Evolutionary conservation across 129 eudicot genomes (phyloP), one percentile per base, ranked within the genome.

Genomic region (Centella asiatica): DNA sequence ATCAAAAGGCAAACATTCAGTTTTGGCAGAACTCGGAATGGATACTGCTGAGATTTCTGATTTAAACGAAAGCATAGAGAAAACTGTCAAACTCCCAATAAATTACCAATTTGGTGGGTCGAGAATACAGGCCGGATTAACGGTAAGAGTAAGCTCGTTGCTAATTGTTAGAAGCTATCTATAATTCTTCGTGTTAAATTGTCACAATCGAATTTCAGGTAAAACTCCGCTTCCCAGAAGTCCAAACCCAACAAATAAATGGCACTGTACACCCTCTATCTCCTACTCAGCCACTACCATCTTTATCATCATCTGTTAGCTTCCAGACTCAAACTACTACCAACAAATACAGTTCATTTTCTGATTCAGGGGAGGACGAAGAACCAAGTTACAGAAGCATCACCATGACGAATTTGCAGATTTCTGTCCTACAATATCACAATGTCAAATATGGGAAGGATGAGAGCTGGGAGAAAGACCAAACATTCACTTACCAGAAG

Each of bases 231-330:
- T 68, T 70, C 34, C 47, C 24, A 23, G 82, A 80, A 73, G 67
- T 51, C 26, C 65, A 76, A 54, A 70, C 72, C 49, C 67, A 27
- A 47, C 65, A 23, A 9, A 73, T 74, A 11, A 65, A 72, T 45
- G 77, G 78, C 71, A 76, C 22, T 3, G 71, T 80, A 49, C 82
- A 80, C 74, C 86, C 86, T 49, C 27, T 73, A 60, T 80, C 86
- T 69, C 82, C 86, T 60, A 76, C 79, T 12, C 79, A 66, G 52
- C 78, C 69, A 44, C 65, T 76, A 31, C 79, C 74, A 28, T 73
- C 82, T 9, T 73, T 76, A 49, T 46, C 79, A 57, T 69, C 82
- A 49, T 76, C 74, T 62, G 77, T 69, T 34, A 76, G 65, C 64
- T 72, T 76, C 62, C 69, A 76, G 74, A 66, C 68, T 69, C 72